Conservation (phyloP, 768 basidiomycete species). For the Tylopilus rubrobrunneus region DNA sequence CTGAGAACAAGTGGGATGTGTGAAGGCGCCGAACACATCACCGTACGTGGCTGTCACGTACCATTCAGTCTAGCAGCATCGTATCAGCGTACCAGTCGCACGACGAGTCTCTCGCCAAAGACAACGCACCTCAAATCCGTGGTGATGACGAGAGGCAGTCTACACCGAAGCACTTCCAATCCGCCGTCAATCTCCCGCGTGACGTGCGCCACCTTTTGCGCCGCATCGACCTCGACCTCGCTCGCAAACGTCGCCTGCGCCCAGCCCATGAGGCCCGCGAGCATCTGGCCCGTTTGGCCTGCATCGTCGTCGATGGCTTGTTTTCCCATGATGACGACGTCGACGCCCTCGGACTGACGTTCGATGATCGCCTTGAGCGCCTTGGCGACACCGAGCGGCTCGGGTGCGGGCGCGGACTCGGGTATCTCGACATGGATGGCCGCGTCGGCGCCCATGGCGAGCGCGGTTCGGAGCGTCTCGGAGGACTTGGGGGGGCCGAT, state of each 20-base stretch:
- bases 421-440: conserved; percentile 87
- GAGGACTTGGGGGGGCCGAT: conserved; percentile 88
- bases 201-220: conserved; percentile 62
- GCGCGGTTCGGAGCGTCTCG: conserved; percentile 91
- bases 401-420: conserved; percentile 68
- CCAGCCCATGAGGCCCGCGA: conserved; percentile 90
- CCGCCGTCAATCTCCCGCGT: conserved; percentile 95
- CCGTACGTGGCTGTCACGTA: conserved; percentile 26
- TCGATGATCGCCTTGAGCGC: conserved; percentile 75
- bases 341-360: conserved; percentile 56
- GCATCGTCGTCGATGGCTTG: conserved; percentile 98
- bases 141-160: conserved; percentile 82
- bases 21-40: not conserved
- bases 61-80: conserved; percentile 60
- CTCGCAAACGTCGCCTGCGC: conserved; percentile 95
- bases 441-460: conserved; percentile 96
- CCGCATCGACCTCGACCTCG: conserved; percentile 69
- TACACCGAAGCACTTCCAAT: conserved; percentile 73
- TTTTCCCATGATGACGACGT: conserved; percentile 94
- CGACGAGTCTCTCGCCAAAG: not conserved
- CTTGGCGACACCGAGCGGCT: conserved; percentile 90
- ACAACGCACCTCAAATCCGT: conserved; percentile 81
- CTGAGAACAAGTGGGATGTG: conserved; percentile 36
- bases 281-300: conserved; percentile 95
- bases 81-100: not conserved